Conservation (phyloP, 2,329 filamentous ascomycete species). For the Fusarium luffae region DNA sequence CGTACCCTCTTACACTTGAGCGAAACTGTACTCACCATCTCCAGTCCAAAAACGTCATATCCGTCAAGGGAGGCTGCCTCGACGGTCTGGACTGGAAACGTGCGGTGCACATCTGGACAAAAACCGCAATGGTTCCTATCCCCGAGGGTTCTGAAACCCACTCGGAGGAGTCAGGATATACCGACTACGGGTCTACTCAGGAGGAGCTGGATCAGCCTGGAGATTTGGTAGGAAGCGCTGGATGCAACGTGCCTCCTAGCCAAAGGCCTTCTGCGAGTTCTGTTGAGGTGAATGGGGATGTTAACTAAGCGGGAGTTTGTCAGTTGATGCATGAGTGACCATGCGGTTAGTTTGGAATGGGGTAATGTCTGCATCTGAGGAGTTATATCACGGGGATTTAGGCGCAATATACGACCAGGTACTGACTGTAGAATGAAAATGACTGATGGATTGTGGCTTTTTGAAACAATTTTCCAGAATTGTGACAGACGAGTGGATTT, state of each 20-base stretch:
- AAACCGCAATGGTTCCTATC: slow-evolving; percentile 74
- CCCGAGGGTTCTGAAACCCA: slow-evolving; percentile 70
- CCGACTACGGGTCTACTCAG: slow-evolving; percentile 57
- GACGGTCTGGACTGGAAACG: slow-evolving; percentile 69
- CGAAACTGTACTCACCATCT: slow-evolving; percentile 14
- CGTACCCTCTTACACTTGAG: background rate
- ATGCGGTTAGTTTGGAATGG: background rate
- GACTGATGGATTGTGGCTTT: background rate
- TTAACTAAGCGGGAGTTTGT: slow-evolving; percentile 10
- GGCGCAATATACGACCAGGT: slow-evolving; percentile 23
- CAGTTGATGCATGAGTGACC: slow-evolving; percentile 3
- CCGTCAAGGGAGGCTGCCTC: slow-evolving; percentile 75
- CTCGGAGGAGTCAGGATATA: slow-evolving; percentile 62
- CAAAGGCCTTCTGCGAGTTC: background rate
- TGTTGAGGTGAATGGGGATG: slow-evolving; percentile 19
- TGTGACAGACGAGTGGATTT: background rate
- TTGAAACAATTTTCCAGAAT: background rate
- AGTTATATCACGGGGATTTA: slow-evolving; percentile 13
- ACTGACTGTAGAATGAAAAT: slow-evolving; percentile 4
- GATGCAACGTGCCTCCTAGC: slow-evolving; percentile 27
- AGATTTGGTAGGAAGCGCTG: slow-evolving; percentile 52
- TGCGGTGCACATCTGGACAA: slow-evolving; percentile 76
- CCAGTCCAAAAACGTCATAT: slow-evolving; percentile 68
- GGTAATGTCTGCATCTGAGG: background rate
- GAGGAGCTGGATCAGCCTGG: slow-evolving; percentile 61